phyloP scores from a whole-genome alignment of 352 stramenopile species.

The Globisporangium rhizosaccharum region DNA sequence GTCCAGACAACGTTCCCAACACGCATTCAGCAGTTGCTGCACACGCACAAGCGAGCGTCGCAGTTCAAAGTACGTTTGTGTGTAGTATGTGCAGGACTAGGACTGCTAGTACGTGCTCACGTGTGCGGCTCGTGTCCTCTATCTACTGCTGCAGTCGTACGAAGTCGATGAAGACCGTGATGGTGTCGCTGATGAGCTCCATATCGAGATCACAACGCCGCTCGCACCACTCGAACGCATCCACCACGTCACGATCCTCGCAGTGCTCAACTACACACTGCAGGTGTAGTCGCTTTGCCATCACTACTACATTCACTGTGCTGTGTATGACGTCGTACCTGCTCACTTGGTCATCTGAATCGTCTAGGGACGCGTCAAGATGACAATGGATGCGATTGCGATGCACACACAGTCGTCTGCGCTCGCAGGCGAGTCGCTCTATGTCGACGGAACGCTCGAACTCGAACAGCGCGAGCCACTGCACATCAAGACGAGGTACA shows the following conservation, averaged over 20 bases:
- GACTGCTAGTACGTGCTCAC: background rate
- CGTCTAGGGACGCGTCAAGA: conserved; percentile 27
- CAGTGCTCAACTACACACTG: conserved; percentile 61
- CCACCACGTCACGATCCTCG: conserved; percentile 34
- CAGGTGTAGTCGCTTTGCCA: conserved; percentile 10
- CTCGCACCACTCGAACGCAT: conserved; percentile 44
- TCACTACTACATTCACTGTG: too few species aligned
- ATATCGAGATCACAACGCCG: conserved; percentile 42
- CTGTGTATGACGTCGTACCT: background rate
- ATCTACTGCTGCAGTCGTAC: conserved; percentile 24
- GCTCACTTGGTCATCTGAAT: too few species aligned
- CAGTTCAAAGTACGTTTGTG: conserved; percentile 28
- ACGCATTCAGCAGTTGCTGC: conserved; percentile 37
- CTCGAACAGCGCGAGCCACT: conserved; percentile 44
- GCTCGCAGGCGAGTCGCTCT: conserved; percentile 28
- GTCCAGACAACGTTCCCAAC: conserved; percentile 42
- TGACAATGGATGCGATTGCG: conserved; percentile 67
- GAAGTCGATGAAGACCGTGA: conserved; percentile 46
- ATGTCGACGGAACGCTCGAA: conserved; percentile 55
- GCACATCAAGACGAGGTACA: conserved; percentile 34
- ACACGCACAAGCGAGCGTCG: conserved; percentile 26
- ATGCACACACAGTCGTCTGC: conserved; percentile 30
- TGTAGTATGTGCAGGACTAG: background rate
- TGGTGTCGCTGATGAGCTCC: conserved; percentile 40
- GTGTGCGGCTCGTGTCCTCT: background rate